Percentiles rank a stretch among this genome's conserved stretches.
phyloP scores from a whole-genome alignment of 202 grass and related monocot genomes.

The Sporobolus alterniflorus region DNA sequence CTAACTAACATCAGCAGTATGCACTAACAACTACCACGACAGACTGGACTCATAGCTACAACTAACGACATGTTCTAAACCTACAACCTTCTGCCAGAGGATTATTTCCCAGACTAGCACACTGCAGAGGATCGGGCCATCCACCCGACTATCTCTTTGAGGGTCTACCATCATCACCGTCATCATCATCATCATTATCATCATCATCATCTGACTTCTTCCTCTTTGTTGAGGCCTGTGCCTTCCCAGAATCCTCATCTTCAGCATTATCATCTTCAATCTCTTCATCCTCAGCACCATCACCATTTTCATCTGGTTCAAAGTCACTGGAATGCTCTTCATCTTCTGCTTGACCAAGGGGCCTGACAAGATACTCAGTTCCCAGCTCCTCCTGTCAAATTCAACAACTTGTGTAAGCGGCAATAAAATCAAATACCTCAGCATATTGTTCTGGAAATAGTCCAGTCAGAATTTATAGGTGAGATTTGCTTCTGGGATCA shows the following conservation, averaged over 20 bases:
- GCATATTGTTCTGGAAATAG: background rate
- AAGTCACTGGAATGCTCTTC: conserved; percentile 76
- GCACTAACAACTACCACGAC: conserved; percentile 45
- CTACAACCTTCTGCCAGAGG: conserved; percentile 35
- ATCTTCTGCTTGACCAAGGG: conserved; percentile 56
- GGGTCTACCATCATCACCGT: conserved; percentile 25
- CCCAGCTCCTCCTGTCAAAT: conserved; percentile 61
- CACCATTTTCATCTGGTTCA: conserved; percentile 56
- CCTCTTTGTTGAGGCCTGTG: conserved; percentile 54
- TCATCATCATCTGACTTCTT: conserved; percentile 50
- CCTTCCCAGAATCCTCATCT: conserved; percentile 36
- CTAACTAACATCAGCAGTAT: conserved; percentile 50
- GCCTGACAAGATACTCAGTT: conserved; percentile 68
- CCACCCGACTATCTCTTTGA: conserved; percentile 57
- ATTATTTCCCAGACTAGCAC: conserved; percentile 23
- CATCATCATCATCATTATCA: background rate
- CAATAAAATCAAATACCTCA: background rate
- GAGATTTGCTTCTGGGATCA: conserved; percentile 27
- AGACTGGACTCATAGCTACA: conserved; percentile 19
- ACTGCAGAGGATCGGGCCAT: background rate
- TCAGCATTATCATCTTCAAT: conserved; percentile 41
- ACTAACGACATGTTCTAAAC: conserved; percentile 34
- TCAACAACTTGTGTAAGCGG: background rate
- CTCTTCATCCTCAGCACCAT: conserved; percentile 49
- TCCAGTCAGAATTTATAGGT: background rate